These are phyloP conservation scores for Jamesozyma lodderae DNA, from an alignment of 805 yeast species.

Conservation along the genomic window DNA sequence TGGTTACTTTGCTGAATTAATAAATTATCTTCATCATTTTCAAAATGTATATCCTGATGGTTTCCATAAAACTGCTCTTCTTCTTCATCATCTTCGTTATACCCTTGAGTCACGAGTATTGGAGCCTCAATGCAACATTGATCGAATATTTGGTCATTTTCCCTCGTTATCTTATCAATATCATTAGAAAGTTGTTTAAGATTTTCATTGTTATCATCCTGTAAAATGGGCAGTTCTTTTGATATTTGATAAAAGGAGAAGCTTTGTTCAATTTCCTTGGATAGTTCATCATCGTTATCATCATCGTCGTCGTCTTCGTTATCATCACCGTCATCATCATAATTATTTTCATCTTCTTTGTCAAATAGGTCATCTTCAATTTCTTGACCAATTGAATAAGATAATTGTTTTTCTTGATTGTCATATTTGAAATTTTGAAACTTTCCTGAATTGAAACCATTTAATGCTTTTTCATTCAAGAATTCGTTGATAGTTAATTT, in stretches of 20 bases:
- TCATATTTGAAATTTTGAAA: not conserved
- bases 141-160: constrained; percentile 4
- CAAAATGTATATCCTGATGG: not conserved
- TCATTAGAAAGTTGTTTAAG: constrained; percentile 10
- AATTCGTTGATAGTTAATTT: constrained; percentile 7
- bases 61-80: not conserved
- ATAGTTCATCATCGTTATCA: constrained; percentile 9
- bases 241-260: constrained; percentile 15
- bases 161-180: constrained; percentile 10
- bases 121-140: constrained; percentile 3
- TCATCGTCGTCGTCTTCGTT: constrained; percentile 8
- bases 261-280: constrained; percentile 14
- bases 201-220: not conserved
- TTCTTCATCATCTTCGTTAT: not conserved
- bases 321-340: not conserved
- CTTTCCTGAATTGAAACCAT: not conserved
- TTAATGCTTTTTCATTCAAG: not conserved
- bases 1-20: not conserved
- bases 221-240: constrained; percentile 6
- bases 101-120: not conserved
- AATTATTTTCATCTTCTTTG: constrained; percentile 2
- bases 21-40: not conserved
- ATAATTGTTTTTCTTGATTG: not conserved
- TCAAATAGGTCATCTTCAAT: not conserved
- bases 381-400: not conserved